Percentiles rank a stretch among this genome's conserved stretches.
phyloP scores from a whole-genome alignment of 2,329 filamentous ascomycete species.

The Penicillium sp. region DNA sequence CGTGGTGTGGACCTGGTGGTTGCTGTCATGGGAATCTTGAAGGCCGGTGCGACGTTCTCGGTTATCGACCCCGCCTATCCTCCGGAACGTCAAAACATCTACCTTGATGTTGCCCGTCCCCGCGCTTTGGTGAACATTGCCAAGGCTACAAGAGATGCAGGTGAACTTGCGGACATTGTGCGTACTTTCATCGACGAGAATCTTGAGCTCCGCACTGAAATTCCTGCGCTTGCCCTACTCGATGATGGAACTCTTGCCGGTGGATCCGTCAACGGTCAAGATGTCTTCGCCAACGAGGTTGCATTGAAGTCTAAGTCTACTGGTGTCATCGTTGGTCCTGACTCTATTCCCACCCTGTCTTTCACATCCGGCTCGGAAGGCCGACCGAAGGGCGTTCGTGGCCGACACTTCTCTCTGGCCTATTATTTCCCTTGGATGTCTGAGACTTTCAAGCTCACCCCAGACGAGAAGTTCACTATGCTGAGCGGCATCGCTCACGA shows the following conservation, averaged over 20 bases:
- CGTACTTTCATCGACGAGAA: constrained; percentile 70
- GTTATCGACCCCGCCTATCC: constrained; percentile 79
- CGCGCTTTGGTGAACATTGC: constrained; percentile 70
- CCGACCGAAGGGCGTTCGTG: constrained; percentile 80
- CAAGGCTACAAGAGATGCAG: constrained; percentile 67
- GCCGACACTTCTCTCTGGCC: constrained; percentile 80
- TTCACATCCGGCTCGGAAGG: constrained; percentile 76
- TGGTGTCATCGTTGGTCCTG: constrained; percentile 78
- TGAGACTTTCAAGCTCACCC: constrained; percentile 70
- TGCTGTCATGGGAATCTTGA: constrained; percentile 73
- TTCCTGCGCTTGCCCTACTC: constrained; percentile 70
- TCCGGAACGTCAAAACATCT: constrained; percentile 75
- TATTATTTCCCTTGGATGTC: constrained; percentile 96
- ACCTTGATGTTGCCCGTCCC: constrained; percentile 76
- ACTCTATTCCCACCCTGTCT: constrained; percentile 73
- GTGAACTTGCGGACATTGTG: constrained; percentile 61
- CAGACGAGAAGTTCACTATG: constrained; percentile 75
- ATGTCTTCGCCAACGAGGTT: constrained; percentile 62
- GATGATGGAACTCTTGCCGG: constrained; percentile 73
- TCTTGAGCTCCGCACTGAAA: constrained; percentile 67
- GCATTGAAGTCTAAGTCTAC: constrained; percentile 58
- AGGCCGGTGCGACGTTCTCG: constrained; percentile 60
- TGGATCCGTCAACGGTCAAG: constrained; percentile 63
- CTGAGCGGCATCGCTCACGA: constrained; percentile 76
- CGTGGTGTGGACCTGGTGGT: constrained; percentile 75